Base-by-base conservation (phyloP, 306 rosid genomes). In the Adenanthera pavonina region DNA sequence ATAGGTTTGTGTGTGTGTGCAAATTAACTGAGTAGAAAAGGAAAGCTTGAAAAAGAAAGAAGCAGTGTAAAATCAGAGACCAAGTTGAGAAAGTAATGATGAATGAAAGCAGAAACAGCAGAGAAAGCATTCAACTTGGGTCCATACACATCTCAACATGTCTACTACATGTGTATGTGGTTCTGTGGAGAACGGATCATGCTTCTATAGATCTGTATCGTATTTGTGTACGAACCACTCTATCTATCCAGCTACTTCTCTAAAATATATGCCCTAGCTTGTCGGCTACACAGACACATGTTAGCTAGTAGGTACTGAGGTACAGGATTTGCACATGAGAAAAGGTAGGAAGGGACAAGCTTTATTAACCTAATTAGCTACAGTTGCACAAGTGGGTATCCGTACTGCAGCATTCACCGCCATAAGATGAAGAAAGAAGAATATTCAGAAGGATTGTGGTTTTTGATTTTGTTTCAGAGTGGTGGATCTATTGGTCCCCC, bases 401-500 rank as follows among this genome's bases (percentile, higher is more conserved):
- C 15, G 15, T 66, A 66, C 35, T 8, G 35, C 13, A 66, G 8
- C 6, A 34, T 61, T 61, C 43, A 61, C 41, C 1, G 1, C 17
- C 13, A 64, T 34, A 35, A 14, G 69, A 0, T 65, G 71, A 65
- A 35, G 3, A 35, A 61, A 19, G 2, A 36, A 33, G 34, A 14
- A 35, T n/a, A 62, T 15, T 0, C 8, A 38, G 33, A 40, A 15
- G 8, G 74, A 69, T 87, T 59, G 59, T 57, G 77, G 65, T 44
- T 78, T 53, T 46, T 43, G 85, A 84, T 82, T 76, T 71, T 82
- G 74, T 72, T 80, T 76, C 81, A 80, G 86, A 72, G 36, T 7
- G 13, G 19, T 8, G 35, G 85, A 87, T 81, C 79, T 67, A 77
- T 85, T 86, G 89, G 95, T 79, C 92, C 90, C 87, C 76, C 84